phyloP scores from a whole-genome alignment of 2,329 filamentous ascomycete genomes.

The Cadophora gregata region DNA sequence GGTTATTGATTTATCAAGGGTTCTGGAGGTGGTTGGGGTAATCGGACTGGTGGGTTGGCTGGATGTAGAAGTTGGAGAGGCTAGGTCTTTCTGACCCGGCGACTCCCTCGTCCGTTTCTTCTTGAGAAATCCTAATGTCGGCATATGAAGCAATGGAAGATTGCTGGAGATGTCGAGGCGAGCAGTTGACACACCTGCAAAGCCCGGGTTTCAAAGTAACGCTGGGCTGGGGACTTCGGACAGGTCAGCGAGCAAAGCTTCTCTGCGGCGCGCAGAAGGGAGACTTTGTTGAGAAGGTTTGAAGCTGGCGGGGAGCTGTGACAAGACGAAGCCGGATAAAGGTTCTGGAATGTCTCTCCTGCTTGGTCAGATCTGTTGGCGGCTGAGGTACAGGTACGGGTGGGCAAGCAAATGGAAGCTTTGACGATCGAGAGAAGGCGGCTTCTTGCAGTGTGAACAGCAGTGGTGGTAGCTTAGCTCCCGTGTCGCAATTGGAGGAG shows the following conservation, averaged over 20 bases:
- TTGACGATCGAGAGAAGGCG: slow-evolving; percentile 31
- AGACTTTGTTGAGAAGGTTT: slow-evolving; percentile 11
- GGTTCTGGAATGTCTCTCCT: slow-evolving; percentile 36
- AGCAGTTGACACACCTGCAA: slow-evolving; percentile 38
- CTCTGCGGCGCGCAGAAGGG: slow-evolving; percentile 1
- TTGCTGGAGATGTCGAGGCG: slow-evolving; percentile 37
- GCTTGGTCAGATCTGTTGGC: slow-evolving; percentile 22
- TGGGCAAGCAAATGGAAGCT: slow-evolving; percentile 24
- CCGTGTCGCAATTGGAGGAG: slow-evolving; percentile 30
- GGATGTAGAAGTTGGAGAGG: slow-evolving; percentile 70
- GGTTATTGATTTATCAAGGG: slow-evolving; percentile 50
- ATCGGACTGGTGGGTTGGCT: slow-evolving; percentile 69
- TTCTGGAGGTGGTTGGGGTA: slow-evolving; percentile 62
- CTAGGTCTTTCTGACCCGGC: slow-evolving; percentile 66
- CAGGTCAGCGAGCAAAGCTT: slow-evolving; percentile 19
- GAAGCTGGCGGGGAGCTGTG: slow-evolving; percentile 8
- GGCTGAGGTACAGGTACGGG: slow-evolving; percentile 12
- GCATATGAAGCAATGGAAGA: slow-evolving; percentile 65
- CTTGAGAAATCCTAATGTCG: slow-evolving; percentile 94
- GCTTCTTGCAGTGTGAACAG: slow-evolving; percentile 33
- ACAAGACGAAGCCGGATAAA: slow-evolving; percentile 27
- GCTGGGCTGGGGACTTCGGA: slow-evolving; percentile 36
- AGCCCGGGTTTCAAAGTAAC: slow-evolving; percentile 35
- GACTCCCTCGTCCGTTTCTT: slow-evolving; percentile 98
- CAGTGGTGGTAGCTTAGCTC: slow-evolving; percentile 21